Conservation (phyloP, 2,329 filamentous ascomycete species). For the Apiospora koreana region DNA sequence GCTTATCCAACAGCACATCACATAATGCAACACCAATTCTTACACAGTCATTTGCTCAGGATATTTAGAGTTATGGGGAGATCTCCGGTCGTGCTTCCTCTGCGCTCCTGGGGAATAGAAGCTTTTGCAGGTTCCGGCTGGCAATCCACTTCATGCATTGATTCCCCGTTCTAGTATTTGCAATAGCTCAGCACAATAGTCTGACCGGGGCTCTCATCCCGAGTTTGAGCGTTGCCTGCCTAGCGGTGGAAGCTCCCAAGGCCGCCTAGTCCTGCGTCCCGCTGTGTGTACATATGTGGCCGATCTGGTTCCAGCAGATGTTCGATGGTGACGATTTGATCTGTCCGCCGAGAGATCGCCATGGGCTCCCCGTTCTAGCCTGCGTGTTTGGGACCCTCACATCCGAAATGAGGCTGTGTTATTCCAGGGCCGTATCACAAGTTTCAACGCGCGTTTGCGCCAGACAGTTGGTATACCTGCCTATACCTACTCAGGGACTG, state of each 20-base stretch:
- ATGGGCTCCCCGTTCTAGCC: background rate
- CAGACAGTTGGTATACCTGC: background rate
- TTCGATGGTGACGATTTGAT: background rate
- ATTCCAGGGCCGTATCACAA: background rate
- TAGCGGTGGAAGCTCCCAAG: background rate
- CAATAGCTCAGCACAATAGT: background rate
- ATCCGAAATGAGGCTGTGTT: background rate
- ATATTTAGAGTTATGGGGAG: background rate
- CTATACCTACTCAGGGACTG: background rate
- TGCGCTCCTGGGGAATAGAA: background rate
- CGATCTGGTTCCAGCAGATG: background rate
- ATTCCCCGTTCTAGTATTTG: background rate
- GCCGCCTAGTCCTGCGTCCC: background rate
- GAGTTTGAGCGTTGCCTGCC: background rate
- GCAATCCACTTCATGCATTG: background rate
- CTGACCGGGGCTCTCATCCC: background rate
- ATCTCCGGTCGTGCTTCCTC: background rate
- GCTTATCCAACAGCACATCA: background rate
- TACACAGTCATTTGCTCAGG: background rate
- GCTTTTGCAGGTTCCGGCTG: background rate
- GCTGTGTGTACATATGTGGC: background rate
- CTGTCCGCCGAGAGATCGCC: background rate
- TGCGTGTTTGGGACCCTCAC: background rate
- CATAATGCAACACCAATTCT: background rate
- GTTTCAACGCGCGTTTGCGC: slow-evolving; percentile 7